Base-by-base conservation (phyloP, 768 basidiomycete species). In the Gautieria morchelliformis region DNA sequence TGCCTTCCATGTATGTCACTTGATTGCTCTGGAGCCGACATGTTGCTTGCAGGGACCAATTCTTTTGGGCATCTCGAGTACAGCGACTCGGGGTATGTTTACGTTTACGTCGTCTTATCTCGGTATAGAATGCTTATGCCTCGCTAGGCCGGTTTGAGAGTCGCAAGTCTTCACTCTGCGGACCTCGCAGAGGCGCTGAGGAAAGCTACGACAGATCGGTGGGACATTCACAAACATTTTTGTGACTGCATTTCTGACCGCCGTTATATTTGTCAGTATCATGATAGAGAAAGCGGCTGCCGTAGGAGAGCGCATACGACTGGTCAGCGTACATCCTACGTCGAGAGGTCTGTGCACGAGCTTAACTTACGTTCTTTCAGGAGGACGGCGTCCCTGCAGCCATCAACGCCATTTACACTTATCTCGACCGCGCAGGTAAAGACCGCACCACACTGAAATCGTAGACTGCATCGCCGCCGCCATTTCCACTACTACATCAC, bases 41-140 rank as follows among this genome's bases (percentile, higher is more conserved):
- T 12, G 12, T 61, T 42, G 41, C 49, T 41, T 58, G 6, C 32
- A 69, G 71, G 15, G 82, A 83, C 62, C 82, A 84, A 61, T 82
- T 72, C 63, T 83, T 83, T 67, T 83, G 83, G 83, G 82, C 80
- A 2, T 73, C 75, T 5, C 69, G 82, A n/a, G 81, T 85, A 17
- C 79, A 83, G 60, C 76, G 76, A 59, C 75, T 86, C 20, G 83
- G 79, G 48, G 83, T 81, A 58, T 49, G 78, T 66, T 50, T n/a
- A n/a, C n/a, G n/a, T n/a, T n/a, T n/a, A n/a, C n/a, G n/a, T n/a
- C n/a, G n/a, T n/a, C n/a, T 39, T 19, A 22, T 35, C 10, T 27
- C 10, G 15, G 8, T 24, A 4, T 53, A 56, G n/a, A n/a, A 30
- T 27, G 27, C 27, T 27, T 27, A 27, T 27, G 27, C 27, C 27